Evolutionary conservation across 257 asterid species (phyloP), one percentile per base, ranked within the genome.

Genomic region (Thymus quinquecostatus): DNA sequence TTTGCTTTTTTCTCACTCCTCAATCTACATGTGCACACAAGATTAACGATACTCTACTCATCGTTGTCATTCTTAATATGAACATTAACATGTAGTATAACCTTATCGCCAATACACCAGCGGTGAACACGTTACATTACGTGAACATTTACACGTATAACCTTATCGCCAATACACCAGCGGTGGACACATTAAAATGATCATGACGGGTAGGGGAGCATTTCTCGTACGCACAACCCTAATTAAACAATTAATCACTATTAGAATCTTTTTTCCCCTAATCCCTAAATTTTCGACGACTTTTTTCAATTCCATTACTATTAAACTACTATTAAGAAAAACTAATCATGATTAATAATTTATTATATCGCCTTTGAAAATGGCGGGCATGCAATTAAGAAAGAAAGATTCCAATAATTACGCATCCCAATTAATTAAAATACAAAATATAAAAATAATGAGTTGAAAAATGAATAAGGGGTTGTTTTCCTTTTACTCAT

Each of bases 21-120:
- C 21, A 21, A 21, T 21, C 21, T 21, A 21, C 86, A 77, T 81
- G 75, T 74, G 79, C 64, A 69, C 73, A 58, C 66, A 21, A 21
- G 21, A 21, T 21, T 21, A 21, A 21, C 21, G 21, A 21, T 21
- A 21, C 21, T 21, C 21, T 21, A 21, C 21, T 21, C 21, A 21
- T 21, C 21, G 21, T 21, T 21, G 21, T 21, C 21, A 21, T 21
- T 21, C 21, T 21, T 21, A 21, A 21, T 21, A 21, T 21, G 21
- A 21, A 21, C 21, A 21, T 21, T 21, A 21, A 21, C 21, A 21
- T 21, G 21, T 21, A 21, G 21, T 21, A 21, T 21, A 21, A 21
- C 21, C 21, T 21, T 21, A 21, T 21, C 21, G 21, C 21, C 21
- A 21, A 21, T 21, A 21, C 21, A 21, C 21, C 21, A 21, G 21